Percentiles rank a stretch among this genome's conserved stretches.
These are phyloP conservation scores for Helenozyma baotianmanensis DNA, from an alignment of 805 yeast genomes.

Conservation along the genomic window DNA sequence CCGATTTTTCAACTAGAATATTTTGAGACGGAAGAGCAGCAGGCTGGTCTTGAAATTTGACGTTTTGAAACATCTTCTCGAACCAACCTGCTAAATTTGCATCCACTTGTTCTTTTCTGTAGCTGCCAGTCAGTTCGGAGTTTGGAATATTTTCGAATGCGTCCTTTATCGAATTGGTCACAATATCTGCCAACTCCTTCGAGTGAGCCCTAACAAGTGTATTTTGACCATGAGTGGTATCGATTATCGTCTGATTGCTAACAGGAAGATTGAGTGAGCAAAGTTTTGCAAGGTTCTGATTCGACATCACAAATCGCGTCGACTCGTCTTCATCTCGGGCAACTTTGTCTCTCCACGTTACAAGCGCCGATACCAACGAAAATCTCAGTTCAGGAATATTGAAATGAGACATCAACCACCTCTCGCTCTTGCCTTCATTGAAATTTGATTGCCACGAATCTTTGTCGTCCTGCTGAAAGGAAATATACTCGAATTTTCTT, in stretches of 20 bases:
- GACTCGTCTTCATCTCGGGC: constrained; percentile 85
- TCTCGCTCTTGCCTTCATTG: constrained; percentile 40
- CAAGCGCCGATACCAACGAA: constrained; percentile 55
- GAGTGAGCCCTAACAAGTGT: constrained; percentile 1
- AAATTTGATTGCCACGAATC: constrained; percentile 36
- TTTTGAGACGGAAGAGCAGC: too few relatives aligned
- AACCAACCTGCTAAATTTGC: too few relatives aligned
- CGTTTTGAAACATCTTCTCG: too few relatives aligned
- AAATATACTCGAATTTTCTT: constrained; percentile 74
- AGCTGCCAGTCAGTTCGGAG: too few relatives aligned
- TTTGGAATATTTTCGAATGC: too few relatives aligned
- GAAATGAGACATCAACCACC: constrained; percentile 58
- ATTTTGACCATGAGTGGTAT: constrained; percentile 4
- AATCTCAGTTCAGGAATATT: constrained; percentile 53
- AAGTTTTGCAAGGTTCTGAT: constrained; percentile 64
- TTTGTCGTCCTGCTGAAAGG: too few relatives aligned
- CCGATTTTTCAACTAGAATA: too few relatives aligned
- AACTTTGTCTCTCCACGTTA: constrained; percentile 74
- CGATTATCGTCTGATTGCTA: constrained; percentile 24
- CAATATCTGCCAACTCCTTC: background rate
- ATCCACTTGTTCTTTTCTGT: too few relatives aligned
- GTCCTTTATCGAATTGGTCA: too few relatives aligned
- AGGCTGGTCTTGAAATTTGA: too few relatives aligned
- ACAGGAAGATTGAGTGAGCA: constrained; percentile 48
- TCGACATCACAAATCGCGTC: constrained; percentile 76